A percentile compares a stretch with the other conserved stretches of the same genome.
phyloP scores from a whole-genome alignment of 805 yeast genomes.

The Candida palmyrensis region DNA sequence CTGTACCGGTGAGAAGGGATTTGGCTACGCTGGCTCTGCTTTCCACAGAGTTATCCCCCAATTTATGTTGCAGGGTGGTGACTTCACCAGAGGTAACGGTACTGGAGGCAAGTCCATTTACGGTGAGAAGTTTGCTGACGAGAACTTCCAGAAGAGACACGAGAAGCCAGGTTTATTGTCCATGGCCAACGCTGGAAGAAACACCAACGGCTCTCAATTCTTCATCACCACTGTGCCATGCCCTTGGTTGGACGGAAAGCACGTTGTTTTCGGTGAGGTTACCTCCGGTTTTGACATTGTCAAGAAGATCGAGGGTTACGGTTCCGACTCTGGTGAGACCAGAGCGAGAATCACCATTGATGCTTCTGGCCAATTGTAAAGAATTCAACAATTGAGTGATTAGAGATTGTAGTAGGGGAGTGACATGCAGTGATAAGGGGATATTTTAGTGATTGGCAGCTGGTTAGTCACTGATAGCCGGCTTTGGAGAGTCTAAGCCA shows the following conservation, averaged over 20 bases:
- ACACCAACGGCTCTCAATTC: conserved; percentile 89
- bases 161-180: conserved; percentile 77
- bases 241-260: conserved; percentile 77
- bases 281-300: conserved; percentile 57
- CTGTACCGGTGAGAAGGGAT: conserved; percentile 92
- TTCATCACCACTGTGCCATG: conserved; percentile 78
- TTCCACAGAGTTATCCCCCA: conserved; percentile 98
- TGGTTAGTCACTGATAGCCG: too few relatives aligned
- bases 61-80: conserved; percentile 89
- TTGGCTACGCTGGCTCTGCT: conserved; percentile 76
- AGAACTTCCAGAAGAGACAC: conserved; percentile 70
- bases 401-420: too few relatives aligned
- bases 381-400: too few relatives aligned
- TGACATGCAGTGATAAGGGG: too few relatives aligned
- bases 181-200: conserved; percentile 93
- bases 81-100: conserved; percentile 65
- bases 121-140: conserved; percentile 62
- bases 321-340: conserved; percentile 66
- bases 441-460: too few relatives aligned
- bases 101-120: conserved; percentile 89
- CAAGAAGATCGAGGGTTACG: conserved; percentile 57
- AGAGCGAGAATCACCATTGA: conserved; percentile 59
- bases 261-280: conserved; percentile 77
- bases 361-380: conserved; percentile 51
- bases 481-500: too few relatives aligned